Base-by-base conservation (phyloP, 2,329 filamentous ascomycete genomes). In the Arthroderma uncinatum region DNA sequence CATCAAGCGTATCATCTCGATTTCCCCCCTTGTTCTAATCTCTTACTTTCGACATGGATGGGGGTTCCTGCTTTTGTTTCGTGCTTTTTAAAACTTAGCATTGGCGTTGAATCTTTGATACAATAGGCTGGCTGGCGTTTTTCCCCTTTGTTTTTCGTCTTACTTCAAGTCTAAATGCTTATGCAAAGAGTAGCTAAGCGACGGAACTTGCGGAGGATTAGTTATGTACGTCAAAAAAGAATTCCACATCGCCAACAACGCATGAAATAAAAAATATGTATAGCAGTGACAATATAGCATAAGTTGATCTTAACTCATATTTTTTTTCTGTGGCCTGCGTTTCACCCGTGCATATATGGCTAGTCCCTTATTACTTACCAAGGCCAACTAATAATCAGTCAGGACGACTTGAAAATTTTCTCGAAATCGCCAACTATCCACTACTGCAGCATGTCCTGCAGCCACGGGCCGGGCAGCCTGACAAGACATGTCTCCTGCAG, bases 81-180 rank as follows among this genome's bases (percentile, higher is more conserved):
- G 25, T 16, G 25, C 1, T 10, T 47, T 47, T 48, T 19, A 2
- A 30, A 42, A 42, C 19, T 47, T 47, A 42, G 39, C 44, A 30
- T 48, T n/a, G 44, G 44, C 44, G 44, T 50, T n/a, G 47, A 30
- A 50, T 50, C 28, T n/a, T 33, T 50, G 47, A 16, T 50, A 50
- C 19, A 48, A 25, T 9, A 28, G 23, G 21, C 42, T 25, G 40
- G 12, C 33, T 34, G 47, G 47, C 25, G 28, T 50, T 50, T 30
- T 50, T 33, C 25, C 9, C 16, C 19, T 47, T 47, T 25, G 6
- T 33, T 16, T 48, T n/a, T 48, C 42, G 5, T n/a, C 12, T 48
- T 48, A n/a, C 14, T 16, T 33, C 14, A 50, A 25, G 47, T 50
- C 25, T 16, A 19, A 50, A 50, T 50, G 47, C 2, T 50, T 50